A percentile compares a stretch with the other conserved stretches of the same genome.
These are phyloP conservation scores for Neolentinus lepideus DNA, from an alignment of 1,284 basidiomycete species.

Conservation along the genomic window DNA sequence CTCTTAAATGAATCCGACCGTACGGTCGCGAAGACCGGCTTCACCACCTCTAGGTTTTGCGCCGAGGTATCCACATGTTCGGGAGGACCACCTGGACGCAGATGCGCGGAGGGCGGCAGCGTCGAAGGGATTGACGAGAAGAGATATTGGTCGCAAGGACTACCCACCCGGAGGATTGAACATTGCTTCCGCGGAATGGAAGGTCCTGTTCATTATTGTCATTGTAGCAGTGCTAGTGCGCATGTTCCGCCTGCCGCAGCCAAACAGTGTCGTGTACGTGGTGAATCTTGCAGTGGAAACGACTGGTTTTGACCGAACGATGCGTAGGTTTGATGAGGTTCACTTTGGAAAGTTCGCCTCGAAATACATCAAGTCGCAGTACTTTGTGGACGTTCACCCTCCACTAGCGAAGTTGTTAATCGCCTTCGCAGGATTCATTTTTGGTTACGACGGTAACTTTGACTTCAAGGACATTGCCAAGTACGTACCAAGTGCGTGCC, in stretches of 20 bases:
- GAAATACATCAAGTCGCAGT: constrained; percentile 86
- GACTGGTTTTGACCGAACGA: constrained; percentile 3
- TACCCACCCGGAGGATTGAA: constrained; percentile 59
- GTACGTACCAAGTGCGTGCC: constrained; percentile 36
- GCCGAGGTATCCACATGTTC: constrained; percentile 51
- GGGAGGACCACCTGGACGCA: constrained; percentile 61
- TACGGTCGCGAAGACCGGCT: constrained; percentile 53
- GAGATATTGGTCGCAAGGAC: constrained; percentile 40
- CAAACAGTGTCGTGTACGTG: constrained; percentile 80
- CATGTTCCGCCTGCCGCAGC: constrained; percentile 73
- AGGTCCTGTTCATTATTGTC: constrained; percentile 55
- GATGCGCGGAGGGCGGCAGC: constrained; percentile 66
- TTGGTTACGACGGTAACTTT: constrained; percentile 90
- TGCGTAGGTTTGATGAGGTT: constrained; percentile 86
- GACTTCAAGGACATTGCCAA: constrained; percentile 97
- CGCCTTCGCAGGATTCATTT: constrained; percentile 83
- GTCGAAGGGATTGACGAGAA: constrained; percentile 41
- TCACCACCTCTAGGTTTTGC: constrained; percentile 50
- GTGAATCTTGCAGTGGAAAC: constrained; percentile 23
- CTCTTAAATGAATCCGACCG: constrained; percentile 23
- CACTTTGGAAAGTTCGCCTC: constrained; percentile 95
- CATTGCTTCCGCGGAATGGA: constrained; percentile 65
- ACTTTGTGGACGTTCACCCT: constrained; percentile 97
- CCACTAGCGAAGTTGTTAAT: constrained; percentile 95
- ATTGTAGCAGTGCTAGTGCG: constrained; percentile 69